phyloP scores from a whole-genome alignment of 2,329 filamentous ascomycete species.

The Hypomyces rosellus region DNA sequence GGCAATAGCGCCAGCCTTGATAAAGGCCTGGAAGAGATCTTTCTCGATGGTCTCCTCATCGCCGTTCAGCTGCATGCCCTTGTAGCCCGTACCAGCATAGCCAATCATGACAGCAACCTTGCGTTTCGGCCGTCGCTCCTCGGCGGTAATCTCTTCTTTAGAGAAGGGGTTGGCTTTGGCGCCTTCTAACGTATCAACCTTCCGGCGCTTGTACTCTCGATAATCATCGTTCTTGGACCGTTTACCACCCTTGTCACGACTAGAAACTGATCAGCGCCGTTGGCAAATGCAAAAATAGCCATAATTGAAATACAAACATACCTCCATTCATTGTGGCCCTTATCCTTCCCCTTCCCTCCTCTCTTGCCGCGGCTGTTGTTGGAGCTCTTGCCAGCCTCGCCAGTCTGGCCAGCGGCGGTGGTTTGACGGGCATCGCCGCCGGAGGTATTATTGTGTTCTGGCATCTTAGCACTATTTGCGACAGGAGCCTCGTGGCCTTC shows the following conservation, averaged over 20 bases:
- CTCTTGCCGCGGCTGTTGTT: slow-evolving; percentile 14
- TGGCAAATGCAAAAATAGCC: slow-evolving; percentile 16
- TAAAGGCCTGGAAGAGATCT: slow-evolving; percentile 87
- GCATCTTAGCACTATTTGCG: slow-evolving; percentile 17
- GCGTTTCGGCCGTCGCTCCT: slow-evolving; percentile 83
- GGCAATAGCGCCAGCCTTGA: slow-evolving; percentile 85
- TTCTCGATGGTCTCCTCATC: slow-evolving; percentile 91
- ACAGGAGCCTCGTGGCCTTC: slow-evolving; percentile 24
- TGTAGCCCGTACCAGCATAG: slow-evolving; percentile 94
- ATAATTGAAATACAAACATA: slow-evolving; percentile 12
- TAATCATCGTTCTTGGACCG: slow-evolving; percentile 34
- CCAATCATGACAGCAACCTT: slow-evolving; percentile 95
- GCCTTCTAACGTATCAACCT: slow-evolving; percentile 28
- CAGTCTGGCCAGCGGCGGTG: not conserved
- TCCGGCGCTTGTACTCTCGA: slow-evolving; percentile 36
- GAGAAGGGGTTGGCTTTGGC: slow-evolving; percentile 43
- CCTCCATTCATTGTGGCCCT: slow-evolving; percentile 20
- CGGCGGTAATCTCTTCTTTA: slow-evolving; percentile 79
- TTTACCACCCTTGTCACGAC: slow-evolving; percentile 32
- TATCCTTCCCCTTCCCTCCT: slow-evolving; percentile 22
- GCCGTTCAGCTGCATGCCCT: slow-evolving; percentile 86
- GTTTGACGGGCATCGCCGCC: slow-evolving; percentile 7
- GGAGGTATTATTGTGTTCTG: slow-evolving; percentile 14
- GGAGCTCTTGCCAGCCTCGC: not conserved
- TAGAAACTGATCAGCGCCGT: slow-evolving; percentile 29